Evolutionary conservation across 257 asterid species (phyloP), one percentile per base, ranked within the genome.

Genomic region (Plantago elongata): DNA sequence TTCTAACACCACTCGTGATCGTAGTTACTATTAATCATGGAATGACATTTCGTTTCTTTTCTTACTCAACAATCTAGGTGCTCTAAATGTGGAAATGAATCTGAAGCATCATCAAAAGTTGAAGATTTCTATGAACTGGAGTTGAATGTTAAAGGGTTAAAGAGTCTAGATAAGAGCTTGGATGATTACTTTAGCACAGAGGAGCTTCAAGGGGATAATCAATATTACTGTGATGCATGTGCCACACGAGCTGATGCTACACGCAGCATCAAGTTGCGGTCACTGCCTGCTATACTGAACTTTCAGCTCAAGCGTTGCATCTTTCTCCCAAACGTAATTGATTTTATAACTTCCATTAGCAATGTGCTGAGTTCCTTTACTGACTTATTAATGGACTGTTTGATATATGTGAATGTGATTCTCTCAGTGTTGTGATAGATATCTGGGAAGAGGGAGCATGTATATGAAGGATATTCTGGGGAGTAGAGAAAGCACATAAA

Each of bases 231-330:
- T 73, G 84, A 64, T 63, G 83, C 93, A 29, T 92, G 99, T 80
- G 89, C 85, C 69, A 77, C 83, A 60, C 84, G 96, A 73, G 99
- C 77, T 68, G 91, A 92, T 83, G 99, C 99, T 68, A 76, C 94
- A 64, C 96, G 97, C 58, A 83, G 95, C 81, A 92, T 92, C 70
- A 89, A 84, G 74, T 78, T 92, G 85, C 97, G 94, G 61, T 84
- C 96, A 18, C 83, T 92, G 65, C 99, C 99, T 61, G 71, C 86
- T 64, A 88, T 92, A 69, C 92, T 92, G 9, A 92, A 83, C 75
- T 83, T 92, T 80, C 99, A 92, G 85, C 99, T 92, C 81, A 92
- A 89, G 86, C 95, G 99, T 9, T 92, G 94, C 74, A 83, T 92
- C 80, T 92, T 92, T 88, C 94, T 89, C 57, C 95, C 99, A 69